Base-by-base conservation (phyloP, 2,329 filamentous ascomycete species). In the Neurospora crassa region DNA sequence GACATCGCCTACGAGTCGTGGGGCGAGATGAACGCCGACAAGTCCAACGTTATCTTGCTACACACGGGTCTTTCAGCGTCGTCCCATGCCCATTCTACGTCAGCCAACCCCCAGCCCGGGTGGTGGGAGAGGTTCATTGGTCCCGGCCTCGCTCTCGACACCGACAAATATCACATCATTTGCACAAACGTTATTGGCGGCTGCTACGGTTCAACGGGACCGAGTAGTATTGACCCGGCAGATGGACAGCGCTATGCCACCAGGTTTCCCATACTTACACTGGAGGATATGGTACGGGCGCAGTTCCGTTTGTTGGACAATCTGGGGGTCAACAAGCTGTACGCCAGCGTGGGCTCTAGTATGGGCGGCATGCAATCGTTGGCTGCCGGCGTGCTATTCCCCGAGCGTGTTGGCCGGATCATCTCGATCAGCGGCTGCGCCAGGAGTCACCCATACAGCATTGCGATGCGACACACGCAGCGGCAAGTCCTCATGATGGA, bases 81-180 rank as follows among this genome's bases (percentile, higher is more conserved):
- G 7, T 98, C 94, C 71, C 96, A 99, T 82, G 96, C 96, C 1
- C 94, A 94, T 78, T 97, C 94, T 71, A 98, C 95, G n/a, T 86
- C 88, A 69, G 84, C 85, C 11, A 99, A 99, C 80, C 88, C 92
- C 0, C 92, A 94, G 79, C 91, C 94, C 0, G 96, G 96, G 3
- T 99, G 96, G 96, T 99, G 96, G 96, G 96, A 99, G 82, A 95
- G 92, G 80, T 99, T 99, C 80, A 98, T 99, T 78, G 96, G 96
- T 0, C 92, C 94, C 0, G 93, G 92, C 0, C 87, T 87, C 24
- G 92, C 93, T 12, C 83, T 99, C 11, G 93, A 99, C 80, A 99
- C 96, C 1, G 84, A 95, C 81, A 95, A 93, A 79, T 97, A 96
- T 84, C 93, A 94, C 78, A 84, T 99, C 72, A 93, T 99, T 73